Conservation (phyloP, 176 grass and related monocot genomes). For the Areca catechu region DNA sequence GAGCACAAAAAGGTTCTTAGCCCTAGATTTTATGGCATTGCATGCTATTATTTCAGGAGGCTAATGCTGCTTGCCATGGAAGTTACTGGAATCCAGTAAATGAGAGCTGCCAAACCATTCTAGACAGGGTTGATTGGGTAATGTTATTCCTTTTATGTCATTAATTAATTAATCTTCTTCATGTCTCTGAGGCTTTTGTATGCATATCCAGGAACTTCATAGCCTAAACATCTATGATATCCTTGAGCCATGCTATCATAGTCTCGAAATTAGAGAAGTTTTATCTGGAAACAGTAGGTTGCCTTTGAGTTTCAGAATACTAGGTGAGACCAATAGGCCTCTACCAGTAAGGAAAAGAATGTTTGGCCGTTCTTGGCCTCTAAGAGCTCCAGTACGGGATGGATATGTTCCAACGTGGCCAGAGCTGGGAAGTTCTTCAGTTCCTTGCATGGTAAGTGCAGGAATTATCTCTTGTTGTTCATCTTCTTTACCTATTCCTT, state of each 20-base stretch:
- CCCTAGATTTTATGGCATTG: not conserved
- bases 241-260: constrained; percentile 92
- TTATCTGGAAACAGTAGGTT: constrained; percentile 18
- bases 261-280: constrained; percentile 24
- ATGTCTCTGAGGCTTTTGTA: constrained; percentile 13
- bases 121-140: constrained; percentile 56
- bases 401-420: constrained; percentile 77
- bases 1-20: too few species aligned
- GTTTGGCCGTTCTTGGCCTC: constrained; percentile 85
- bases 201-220: constrained; percentile 31
- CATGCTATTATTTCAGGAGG: constrained; percentile 40
- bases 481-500: too few species aligned
- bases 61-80: constrained; percentile 45
- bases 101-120: constrained; percentile 17
- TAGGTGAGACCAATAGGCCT: constrained; percentile 59
- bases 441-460: constrained; percentile 76
- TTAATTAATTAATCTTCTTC: constrained; percentile 1
- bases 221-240: constrained; percentile 81
- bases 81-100: constrained; percentile 60
- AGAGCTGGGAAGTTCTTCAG: constrained; percentile 54
- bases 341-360: constrained; percentile 84
- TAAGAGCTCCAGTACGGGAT: constrained; percentile 70
- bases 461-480: too few species aligned
- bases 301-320: constrained; percentile 67
- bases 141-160: constrained; percentile 2